Evolutionary conservation across 2,329 filamentous ascomycete genomes (phyloP), one percentile per base, ranked within the genome.

Genomic region (Alternaria brassicae): DNA sequence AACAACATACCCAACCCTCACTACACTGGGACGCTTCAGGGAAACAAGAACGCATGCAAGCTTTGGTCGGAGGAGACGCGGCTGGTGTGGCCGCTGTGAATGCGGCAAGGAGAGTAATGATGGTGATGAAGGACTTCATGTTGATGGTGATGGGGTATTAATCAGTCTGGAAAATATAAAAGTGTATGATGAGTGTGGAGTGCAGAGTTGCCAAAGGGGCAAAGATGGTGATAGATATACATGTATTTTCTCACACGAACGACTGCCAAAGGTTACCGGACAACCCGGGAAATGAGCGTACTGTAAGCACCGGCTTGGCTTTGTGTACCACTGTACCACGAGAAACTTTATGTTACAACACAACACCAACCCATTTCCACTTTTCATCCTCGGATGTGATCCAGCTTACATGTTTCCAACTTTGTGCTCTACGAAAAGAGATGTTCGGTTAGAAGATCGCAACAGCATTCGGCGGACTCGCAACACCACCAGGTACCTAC

Each of bases 401-500:
- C 6, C 6, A 40, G 19, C 37, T 23, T 23, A 6, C 19, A 8
- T 48, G 7, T 3, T 2, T 5, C 13, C 3, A 1, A 36, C 3
- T 7, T 19, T 10, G 32, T 15, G 13, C n/a, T n/a, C 40, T 2
- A 34, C 9, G 17, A 30, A 10, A 36, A 6, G 3, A 3, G 13
- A 10, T 2, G 6, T 12, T 2, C 2, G 30, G 10, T 30, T 72
- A 78, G 51, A 77, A 76, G 23, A 78, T 77, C 0, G 74, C 75
- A 17, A 78, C 74, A 3, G 74, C 76, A 57, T 78, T 78, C 1
- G 75, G 75, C 15, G 76, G 75, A 53, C 72, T 76, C 9, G 76
- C 75, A 12, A 78, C 74, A 17, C 76, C 76, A 8, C 86, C 83
- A 0, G 84, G 82, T 28, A 86, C 81, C 73, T 77, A 25, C n/a